These are phyloP conservation scores for Trichoderma brevicompactum DNA, from an alignment of 2,329 filamentous ascomycete genomes.

Conservation along the genomic window DNA sequence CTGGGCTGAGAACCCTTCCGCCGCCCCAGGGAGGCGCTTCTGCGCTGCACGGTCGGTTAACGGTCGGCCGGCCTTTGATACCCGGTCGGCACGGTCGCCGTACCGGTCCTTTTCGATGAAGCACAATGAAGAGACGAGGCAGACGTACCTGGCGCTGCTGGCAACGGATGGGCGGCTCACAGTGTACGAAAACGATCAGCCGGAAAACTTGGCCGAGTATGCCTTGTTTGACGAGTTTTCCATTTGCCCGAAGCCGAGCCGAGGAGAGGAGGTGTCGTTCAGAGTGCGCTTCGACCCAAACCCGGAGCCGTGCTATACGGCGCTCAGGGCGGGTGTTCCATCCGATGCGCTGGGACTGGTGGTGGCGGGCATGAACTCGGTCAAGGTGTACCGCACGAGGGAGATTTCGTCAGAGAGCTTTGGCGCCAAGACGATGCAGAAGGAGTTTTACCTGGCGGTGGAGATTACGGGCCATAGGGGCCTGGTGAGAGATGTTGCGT, in stretches of 20 bases:
- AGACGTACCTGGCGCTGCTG: slow-evolving; percentile 84
- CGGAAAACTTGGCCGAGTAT: slow-evolving; percentile 80
- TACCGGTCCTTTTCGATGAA: slow-evolving; percentile 87
- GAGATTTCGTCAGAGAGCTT: slow-evolving; percentile 58
- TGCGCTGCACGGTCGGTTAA: slow-evolving; percentile 59
- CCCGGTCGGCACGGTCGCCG: slow-evolving; percentile 59
- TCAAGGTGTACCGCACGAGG: slow-evolving; percentile 80
- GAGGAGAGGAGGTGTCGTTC: slow-evolving; percentile 87
- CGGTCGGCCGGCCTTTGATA: slow-evolving; percentile 59
- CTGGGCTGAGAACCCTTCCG: slow-evolving; percentile 88
- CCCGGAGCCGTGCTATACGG: slow-evolving; percentile 75
- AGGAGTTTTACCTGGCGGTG: slow-evolving; percentile 83
- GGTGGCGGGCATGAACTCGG: slow-evolving; percentile 82
- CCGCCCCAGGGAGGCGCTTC: slow-evolving; percentile 81
- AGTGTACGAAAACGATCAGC: slow-evolving; percentile 83
- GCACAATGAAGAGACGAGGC: slow-evolving; percentile 74
- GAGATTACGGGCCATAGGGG: slow-evolving; percentile 74
- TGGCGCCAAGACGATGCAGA: slow-evolving; percentile 60
- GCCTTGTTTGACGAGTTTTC: slow-evolving; percentile 74
- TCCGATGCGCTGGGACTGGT: slow-evolving; percentile 79
- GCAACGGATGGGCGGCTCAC: slow-evolving; percentile 79
- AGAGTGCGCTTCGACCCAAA: slow-evolving; percentile 88
- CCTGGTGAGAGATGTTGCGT: slow-evolving; percentile 84
- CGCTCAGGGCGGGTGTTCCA: slow-evolving; percentile 79
- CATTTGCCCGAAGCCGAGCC: slow-evolving; percentile 69